phyloP scores from a whole-genome alignment of 768 basidiomycete species.

The Atractiella rhizophila region DNA sequence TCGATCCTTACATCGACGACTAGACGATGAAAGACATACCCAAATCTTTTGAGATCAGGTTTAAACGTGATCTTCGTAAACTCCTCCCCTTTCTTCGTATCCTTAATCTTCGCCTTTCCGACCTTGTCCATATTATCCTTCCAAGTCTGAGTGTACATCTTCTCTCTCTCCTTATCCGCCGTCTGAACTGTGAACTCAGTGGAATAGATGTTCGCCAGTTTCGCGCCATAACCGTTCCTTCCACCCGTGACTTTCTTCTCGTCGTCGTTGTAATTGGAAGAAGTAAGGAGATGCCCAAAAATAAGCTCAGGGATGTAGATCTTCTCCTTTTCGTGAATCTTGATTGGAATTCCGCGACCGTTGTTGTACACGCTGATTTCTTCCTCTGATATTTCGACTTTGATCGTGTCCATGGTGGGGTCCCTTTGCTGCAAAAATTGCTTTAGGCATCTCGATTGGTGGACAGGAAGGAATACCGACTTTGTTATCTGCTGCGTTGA shows the following conservation, averaged over 20 bases:
- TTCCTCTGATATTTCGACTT: conserved; percentile 62
- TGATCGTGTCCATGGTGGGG: conserved; percentile 64
- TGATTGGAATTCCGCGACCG: conserved; percentile 84
- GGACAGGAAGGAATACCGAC: conserved; percentile 24
- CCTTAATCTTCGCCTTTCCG: conserved; percentile 75
- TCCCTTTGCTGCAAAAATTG: conserved; percentile 54
- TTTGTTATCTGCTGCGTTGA: conserved; percentile 99
- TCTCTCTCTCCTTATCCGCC: conserved; percentile 53
- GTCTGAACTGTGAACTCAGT: conserved; percentile 88
- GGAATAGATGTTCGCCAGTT: conserved; percentile 94
- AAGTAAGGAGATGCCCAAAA: conserved; percentile 79
- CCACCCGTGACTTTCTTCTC: conserved; percentile 97
- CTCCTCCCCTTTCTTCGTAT: conserved; percentile 62
- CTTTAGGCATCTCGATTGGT: neutral
- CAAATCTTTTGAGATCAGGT: conserved; percentile 74
- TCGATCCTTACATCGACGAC: too few species aligned
- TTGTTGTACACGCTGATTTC: conserved; percentile 88
- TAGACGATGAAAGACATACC: too few species aligned
- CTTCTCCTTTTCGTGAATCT: conserved; percentile 75
- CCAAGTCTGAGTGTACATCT: conserved; percentile 92
- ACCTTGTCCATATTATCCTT: conserved; percentile 74
- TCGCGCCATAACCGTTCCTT: conserved; percentile 94
- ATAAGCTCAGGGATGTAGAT: conserved; percentile 93
- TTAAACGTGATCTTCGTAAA: conserved; percentile 79
- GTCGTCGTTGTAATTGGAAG: conserved; percentile 93